These are phyloP conservation scores for bread wheat (Triticum aestivum) DNA, from an alignment of 176 grass and related monocot genomes.

Conservation along the genomic window IWGSC_CS_RefSeq_v2.1 NC_057794.1:29509777-29510276, in stretches of 20 bases:
- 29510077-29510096: conserved; percentile 23
- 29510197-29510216: too few relatives aligned
- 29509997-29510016: conserved; percentile 39
- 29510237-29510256: too few relatives aligned
- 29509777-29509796: conserved; percentile 2
- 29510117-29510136: not conserved
- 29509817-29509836: not conserved
- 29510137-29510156: not conserved
- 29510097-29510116: not conserved
- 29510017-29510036: conserved; percentile 47
- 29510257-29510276: too few relatives aligned
- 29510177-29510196: too few relatives aligned
- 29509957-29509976: conserved; percentile 23
- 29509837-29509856: not conserved
- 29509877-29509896: conserved; percentile 35
- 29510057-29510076: conserved; percentile 66
- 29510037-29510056: conserved; percentile 54
- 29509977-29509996: conserved; percentile 42
- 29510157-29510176: too few relatives aligned
- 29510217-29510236: too few relatives aligned
- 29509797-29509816: not conserved
- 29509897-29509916: conserved; percentile 17
- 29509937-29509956: not conserved
- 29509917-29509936: conserved; percentile 5
- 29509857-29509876: not conserved